Base-by-base conservation (phyloP, 2,329 filamentous ascomycete species). In the Orbilia javanica region DNA sequence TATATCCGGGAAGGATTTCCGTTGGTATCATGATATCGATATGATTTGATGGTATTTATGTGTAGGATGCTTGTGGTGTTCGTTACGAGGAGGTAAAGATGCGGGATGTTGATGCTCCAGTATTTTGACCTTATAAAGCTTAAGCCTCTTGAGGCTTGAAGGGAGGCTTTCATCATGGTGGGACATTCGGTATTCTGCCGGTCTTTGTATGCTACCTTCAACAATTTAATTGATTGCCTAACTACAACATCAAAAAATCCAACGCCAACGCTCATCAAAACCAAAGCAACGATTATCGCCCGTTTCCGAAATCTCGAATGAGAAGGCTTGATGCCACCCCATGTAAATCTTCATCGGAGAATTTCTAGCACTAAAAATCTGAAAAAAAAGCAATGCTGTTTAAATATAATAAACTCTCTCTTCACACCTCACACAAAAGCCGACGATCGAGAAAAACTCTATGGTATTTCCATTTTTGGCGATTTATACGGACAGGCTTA, bases 381-480 rank as follows among this genome's bases (percentile, higher is more conserved):
- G 27, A 55, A 44, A 55, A 52, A 57, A 67, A 67, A 42, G 55
- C 31, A 60, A 60, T 60, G 4, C 18, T 1, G 3, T 60, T 22
- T 1, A 29, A 22, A 27, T 13, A 22, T 60, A 57, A 57, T 57
- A 67, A 55, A 67, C 64, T 67, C 42, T n/a, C 22, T 31, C 20
- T 6, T 5, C n/a, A n/a, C n/a, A n/a, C 20, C n/a, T 36, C 46
- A 50, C 42, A 18, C 36, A 65, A 3, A 18, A 44, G 2, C 29
- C n/a, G 34, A 48, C 18, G n/a, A 42, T 66, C 63, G 48, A 67
- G 42, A 64, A 64, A 34, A 64, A 64, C 39, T 64, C 60, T 48
- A 48, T 15, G 25, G 27, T 48, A 64, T 64, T 48, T 46, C 39
- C 57, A 63, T 44, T 44, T 42, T 46, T 64, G 60, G 42, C 60